A percentile compares a stretch with the other conserved stretches of the same genome.
phyloP scores from a whole-genome alignment of 2,329 filamentous ascomycete species.

The Eurotiales sp. region DNA sequence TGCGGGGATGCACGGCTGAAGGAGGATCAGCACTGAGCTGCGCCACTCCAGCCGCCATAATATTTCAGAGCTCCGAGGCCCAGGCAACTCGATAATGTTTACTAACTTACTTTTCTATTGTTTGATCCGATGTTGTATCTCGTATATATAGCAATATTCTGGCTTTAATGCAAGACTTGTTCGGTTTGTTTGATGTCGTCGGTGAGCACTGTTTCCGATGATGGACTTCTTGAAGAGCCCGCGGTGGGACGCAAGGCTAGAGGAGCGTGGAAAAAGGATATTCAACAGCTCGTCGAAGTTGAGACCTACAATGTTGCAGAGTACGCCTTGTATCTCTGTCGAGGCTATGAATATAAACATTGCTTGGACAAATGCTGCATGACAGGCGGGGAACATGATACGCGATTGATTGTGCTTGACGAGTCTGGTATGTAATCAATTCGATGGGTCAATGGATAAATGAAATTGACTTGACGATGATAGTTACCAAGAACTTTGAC shows the following conservation, averaged over 20 bases:
- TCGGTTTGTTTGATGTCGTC: constrained; percentile 2
- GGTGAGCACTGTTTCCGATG: constrained; percentile 2
- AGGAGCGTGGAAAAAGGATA: neutral
- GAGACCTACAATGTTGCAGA: constrained; percentile 8
- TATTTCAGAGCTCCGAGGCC: too few relatives aligned
- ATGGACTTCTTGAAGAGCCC: neutral
- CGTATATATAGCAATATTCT: neutral
- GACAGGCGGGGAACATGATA: neutral
- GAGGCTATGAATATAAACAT: constrained; percentile 15
- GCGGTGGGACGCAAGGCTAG: neutral
- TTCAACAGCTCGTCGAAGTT: neutral
- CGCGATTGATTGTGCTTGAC: constrained; percentile 10
- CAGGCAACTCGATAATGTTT: too few relatives aligned
- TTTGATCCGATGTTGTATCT: neutral
- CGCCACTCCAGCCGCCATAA: too few relatives aligned
- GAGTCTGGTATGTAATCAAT: constrained; percentile 7
- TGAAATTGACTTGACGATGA: neutral
- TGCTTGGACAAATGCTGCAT: neutral
- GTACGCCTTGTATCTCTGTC: constrained; percentile 19
- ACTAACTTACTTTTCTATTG: too few relatives aligned
- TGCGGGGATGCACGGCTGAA: too few relatives aligned
- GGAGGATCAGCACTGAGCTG: too few relatives aligned
- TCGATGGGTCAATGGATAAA: neutral
- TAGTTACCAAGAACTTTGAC: constrained; percentile 16
- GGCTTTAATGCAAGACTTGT: neutral